Evolutionary conservation across 2,329 filamentous ascomycete species (phyloP).

Genomic region (Clarireedia monteithiana): DNA sequence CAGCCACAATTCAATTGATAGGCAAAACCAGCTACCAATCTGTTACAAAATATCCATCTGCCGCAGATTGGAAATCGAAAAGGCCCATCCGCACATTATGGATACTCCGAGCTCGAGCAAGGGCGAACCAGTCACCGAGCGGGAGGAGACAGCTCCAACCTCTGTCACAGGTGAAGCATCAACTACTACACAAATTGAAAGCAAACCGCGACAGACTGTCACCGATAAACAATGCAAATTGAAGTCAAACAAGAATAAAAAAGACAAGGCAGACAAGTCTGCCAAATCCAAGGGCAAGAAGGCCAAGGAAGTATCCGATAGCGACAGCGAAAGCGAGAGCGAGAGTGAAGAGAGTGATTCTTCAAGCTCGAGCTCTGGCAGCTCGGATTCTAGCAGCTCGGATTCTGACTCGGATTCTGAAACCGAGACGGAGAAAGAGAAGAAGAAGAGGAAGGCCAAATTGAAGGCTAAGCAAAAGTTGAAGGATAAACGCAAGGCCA

Average conservation of each 20-base stretch:
- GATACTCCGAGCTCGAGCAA: conserved; percentile 25
- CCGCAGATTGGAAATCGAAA: background rate
- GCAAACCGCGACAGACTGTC: conserved; percentile 17
- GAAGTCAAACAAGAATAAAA: conserved; percentile 21
- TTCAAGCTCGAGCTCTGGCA: background rate
- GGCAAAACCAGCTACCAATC: background rate
- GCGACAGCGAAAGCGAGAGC: conserved; percentile 12
- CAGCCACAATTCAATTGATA: background rate
- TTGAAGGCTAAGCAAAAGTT: conserved; percentile 30
- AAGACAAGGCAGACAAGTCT: conserved; percentile 16
- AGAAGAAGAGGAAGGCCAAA: conserved; percentile 30
- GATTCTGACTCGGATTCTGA: conserved; percentile 23
- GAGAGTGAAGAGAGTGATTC: conserved; percentile 9
- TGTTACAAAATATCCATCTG: background rate
- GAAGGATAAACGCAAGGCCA: conserved; percentile 31
- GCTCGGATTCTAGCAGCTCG: conserved; percentile 14
- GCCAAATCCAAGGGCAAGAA: conserved; percentile 5
- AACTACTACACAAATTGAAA: conserved; percentile 18
- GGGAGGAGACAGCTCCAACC: conserved; percentile 15
- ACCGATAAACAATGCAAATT: conserved; percentile 15
- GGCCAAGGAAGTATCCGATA: conserved; percentile 6
- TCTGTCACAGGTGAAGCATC: conserved; percentile 13
- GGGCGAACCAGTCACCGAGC: conserved; percentile 20
- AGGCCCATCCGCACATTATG: conserved; percentile 10
- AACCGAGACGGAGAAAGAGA: conserved; percentile 29